Percentiles rank a stretch among this genome's conserved stretches.
phyloP scores from a whole-genome alignment of 371 early-diverging fungal species.

The Actinomucor elegans region DNA sequence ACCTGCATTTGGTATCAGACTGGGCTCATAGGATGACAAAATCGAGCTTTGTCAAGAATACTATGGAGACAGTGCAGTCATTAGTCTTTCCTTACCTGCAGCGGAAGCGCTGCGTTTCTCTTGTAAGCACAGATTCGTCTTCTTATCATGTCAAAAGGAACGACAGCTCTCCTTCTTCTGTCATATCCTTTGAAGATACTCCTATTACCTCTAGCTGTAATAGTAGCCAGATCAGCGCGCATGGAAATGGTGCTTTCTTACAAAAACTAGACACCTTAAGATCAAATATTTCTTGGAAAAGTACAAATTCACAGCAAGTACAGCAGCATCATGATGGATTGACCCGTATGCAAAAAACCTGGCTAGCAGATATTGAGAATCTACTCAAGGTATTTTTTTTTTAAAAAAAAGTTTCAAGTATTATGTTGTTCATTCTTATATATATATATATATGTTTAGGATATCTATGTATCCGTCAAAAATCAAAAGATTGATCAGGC shows the following conservation, averaged over 20 bases:
- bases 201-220: background rate
- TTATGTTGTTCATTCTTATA: too few relatives aligned
- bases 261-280: conserved; percentile 10
- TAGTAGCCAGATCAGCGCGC: background rate
- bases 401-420: too few relatives aligned
- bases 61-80: conserved; percentile 41
- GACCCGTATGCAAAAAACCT: conserved; percentile 16
- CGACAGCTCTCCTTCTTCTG: background rate
- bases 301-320: too few relatives aligned
- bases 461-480: conserved; percentile 27
- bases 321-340: background rate
- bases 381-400: conserved; percentile 35
- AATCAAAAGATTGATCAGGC: conserved; percentile 21
- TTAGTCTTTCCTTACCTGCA: conserved; percentile 15
- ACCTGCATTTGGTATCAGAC: conserved; percentile 71
- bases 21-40: conserved; percentile 50
- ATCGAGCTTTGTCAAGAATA: conserved; percentile 54
- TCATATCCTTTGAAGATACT: background rate
- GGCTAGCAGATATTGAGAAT: conserved; percentile 27
- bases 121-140: conserved; percentile 1
- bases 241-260: background rate
- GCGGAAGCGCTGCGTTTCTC: conserved; percentile 3
- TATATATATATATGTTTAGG: conserved; percentile 16
- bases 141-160: conserved; percentile 1
- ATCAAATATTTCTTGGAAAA: conserved; percentile 18